A percentile compares a stretch with the other conserved stretches of the same genome.
Evolutionary conservation across 2,329 filamentous ascomycete genomes (phyloP).

Genomic region (Pseudopithomyces maydicus): DNA sequence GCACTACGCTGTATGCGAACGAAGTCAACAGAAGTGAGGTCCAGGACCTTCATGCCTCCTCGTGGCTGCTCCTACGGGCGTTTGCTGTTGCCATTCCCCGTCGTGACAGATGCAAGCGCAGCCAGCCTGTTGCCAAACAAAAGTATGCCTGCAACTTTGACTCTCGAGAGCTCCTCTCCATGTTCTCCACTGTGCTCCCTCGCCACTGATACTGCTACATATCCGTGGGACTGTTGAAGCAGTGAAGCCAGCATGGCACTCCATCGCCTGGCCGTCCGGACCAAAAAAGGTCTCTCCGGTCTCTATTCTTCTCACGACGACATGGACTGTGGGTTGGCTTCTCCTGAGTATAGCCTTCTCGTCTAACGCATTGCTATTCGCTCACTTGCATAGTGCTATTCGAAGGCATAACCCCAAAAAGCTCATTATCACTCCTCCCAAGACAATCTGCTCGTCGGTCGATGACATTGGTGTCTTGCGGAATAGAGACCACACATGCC

Average conservation of each 20-base stretch:
- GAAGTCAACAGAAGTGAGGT: too few relatives aligned
- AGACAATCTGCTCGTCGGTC: conserved; percentile 3
- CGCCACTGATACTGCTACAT: neutral
- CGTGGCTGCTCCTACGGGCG: neutral
- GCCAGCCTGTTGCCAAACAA: conserved; percentile 17
- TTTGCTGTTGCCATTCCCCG: neutral
- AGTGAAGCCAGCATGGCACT: conserved; percentile 28
- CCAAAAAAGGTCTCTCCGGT: conserved; percentile 37
- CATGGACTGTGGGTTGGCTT: conserved; percentile 7
- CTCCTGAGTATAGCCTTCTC: conserved; percentile 8
- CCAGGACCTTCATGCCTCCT: neutral
- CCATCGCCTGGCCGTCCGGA: conserved; percentile 29
- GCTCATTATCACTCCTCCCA: neutral
- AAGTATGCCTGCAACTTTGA: neutral
- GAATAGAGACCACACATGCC: conserved; percentile 13
- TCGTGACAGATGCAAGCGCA: neutral
- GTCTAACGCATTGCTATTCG: neutral
- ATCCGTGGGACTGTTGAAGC: conserved; percentile 2
- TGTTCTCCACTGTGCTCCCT: neutral
- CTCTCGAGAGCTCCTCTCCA: neutral
- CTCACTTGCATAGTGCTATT: neutral
- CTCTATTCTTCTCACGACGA: conserved; percentile 26
- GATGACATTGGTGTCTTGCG: conserved; percentile 22
- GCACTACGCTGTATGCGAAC: too few relatives aligned
- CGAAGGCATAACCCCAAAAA: neutral